Conservation (phyloP, 495 filamentous ascomycete genomes). For the Neurospora sp. region DNA sequence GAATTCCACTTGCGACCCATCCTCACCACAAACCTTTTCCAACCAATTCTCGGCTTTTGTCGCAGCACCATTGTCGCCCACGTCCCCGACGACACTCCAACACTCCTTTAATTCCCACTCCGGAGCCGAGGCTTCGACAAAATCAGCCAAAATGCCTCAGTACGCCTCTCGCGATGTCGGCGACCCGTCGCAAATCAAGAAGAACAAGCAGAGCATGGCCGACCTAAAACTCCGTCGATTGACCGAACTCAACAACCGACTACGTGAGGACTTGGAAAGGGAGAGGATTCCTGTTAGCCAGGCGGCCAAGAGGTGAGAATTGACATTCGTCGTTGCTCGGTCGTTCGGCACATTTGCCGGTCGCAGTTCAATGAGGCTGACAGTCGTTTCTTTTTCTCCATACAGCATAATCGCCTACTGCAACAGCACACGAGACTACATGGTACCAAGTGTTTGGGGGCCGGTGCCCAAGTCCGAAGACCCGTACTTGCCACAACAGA, state of each 20-base stretch:
- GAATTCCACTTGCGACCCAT: slow-evolving; percentile 8
- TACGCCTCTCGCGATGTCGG: slow-evolving; percentile 47
- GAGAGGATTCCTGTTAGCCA: slow-evolving; percentile 92
- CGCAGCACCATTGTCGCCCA: slow-evolving; percentile 14
- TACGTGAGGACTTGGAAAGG: slow-evolving; percentile 90
- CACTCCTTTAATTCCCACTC: slow-evolving; percentile 4
- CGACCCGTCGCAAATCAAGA: slow-evolving; percentile 65
- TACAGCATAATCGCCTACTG: slow-evolving; percentile 89
- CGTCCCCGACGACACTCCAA: slow-evolving; percentile 9
- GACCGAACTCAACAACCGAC: slow-evolving; percentile 88
- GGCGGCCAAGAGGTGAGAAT: slow-evolving; percentile 72
- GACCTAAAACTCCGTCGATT: slow-evolving; percentile 93
- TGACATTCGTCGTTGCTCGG: background rate
- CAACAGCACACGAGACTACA: slow-evolving; percentile 93
- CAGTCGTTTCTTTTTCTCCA: background rate
- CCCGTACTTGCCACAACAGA: slow-evolving; percentile 90
- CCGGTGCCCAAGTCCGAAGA: slow-evolving; percentile 87
- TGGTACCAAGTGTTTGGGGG: slow-evolving; percentile 97
- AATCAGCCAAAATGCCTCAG: slow-evolving; percentile 36
- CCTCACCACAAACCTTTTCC: slow-evolving; percentile 12
- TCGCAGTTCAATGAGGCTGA: background rate
- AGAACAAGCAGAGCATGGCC: slow-evolving; percentile 98
- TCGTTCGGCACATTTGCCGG: background rate
- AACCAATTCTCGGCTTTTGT: slow-evolving; percentile 6
- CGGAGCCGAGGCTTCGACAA: slow-evolving; percentile 12